Conservation (phyloP, 2,329 filamentous ascomycete species). For the Trichocomaceae sp. region DNA sequence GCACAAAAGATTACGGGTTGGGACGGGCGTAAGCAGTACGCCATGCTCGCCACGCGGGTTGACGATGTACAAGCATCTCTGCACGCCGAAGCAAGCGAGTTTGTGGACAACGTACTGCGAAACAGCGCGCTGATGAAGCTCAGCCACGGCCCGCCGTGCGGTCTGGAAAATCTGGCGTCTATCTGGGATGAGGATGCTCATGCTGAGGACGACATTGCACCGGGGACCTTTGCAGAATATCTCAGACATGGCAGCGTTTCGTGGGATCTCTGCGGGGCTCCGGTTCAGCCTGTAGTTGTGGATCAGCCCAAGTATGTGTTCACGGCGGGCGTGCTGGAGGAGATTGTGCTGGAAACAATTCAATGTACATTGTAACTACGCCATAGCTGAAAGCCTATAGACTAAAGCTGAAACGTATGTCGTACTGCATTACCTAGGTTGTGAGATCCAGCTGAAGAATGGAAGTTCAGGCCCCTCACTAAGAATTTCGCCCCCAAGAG, state of each 20-base stretch:
- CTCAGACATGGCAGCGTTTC: neutral
- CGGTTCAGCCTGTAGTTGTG: neutral
- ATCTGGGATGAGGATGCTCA: neutral
- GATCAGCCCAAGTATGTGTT: neutral
- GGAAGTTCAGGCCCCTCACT: no score
- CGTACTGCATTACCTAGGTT: no score
- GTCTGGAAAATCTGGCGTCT: neutral
- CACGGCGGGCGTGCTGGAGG: neutral
- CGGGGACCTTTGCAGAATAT: neutral
- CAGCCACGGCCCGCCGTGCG: neutral
- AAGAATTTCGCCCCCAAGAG: no score
- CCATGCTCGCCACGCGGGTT: neutral
- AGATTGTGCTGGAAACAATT: neutral
- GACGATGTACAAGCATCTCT: neutral
- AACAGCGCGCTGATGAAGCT: neutral
- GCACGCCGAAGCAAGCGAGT: neutral
- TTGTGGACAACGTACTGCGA: neutral
- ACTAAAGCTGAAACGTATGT: no score
- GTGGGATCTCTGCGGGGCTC: neutral
- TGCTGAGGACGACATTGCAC: neutral
- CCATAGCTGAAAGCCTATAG: no score
- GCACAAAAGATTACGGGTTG: neutral
- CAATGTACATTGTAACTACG: no score
- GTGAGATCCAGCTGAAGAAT: no score
- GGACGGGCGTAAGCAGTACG: neutral